Percentiles rank a stretch among this genome's conserved stretches.
Conservation (phyloP, 176 grass and related monocot species). For the Chrysopogon serrulatus region DNA sequence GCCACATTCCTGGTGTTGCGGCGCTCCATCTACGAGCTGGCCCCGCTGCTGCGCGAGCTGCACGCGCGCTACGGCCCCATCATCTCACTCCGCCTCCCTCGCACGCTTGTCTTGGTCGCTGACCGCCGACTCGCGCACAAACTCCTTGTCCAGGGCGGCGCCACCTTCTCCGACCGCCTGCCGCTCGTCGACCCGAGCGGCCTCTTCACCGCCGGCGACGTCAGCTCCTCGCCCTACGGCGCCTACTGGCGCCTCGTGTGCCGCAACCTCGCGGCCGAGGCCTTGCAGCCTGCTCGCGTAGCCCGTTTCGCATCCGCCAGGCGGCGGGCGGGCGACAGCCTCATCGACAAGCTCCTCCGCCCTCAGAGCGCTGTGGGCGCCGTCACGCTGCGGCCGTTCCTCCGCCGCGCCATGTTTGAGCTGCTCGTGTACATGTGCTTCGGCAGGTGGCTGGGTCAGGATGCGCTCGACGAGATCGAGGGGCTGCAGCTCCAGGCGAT, state of each 20-base stretch:
- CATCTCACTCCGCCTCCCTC: no score
- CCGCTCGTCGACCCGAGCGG: not conserved
- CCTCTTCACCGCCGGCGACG: slow-evolving; percentile 34
- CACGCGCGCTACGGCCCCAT: no score
- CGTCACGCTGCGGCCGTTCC: slow-evolving; percentile 5
- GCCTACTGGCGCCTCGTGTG: slow-evolving; percentile 48
- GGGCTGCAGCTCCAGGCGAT: not conserved
- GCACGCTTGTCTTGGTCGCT: no score
- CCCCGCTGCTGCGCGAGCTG: slow-evolving; percentile 33
- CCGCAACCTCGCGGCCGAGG: slow-evolving; percentile 39
- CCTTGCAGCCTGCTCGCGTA: slow-evolving; percentile 14
- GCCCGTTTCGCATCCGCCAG: slow-evolving; percentile 15
- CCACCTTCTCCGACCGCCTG: slow-evolving; percentile 32
- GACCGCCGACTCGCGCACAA: no score
- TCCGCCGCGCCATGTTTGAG: slow-evolving; percentile 47
- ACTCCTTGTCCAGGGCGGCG: slow-evolving; percentile 13
- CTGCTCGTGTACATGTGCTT: slow-evolving; percentile 59
- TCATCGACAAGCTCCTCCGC: slow-evolving; percentile 16
- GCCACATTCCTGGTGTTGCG: slow-evolving; percentile 30
- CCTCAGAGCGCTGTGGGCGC: slow-evolving; percentile 8
- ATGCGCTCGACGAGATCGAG: slow-evolving; percentile 38
- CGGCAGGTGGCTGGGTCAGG: slow-evolving; percentile 27
- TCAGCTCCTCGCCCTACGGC: slow-evolving; percentile 41
- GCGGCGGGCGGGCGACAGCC: slow-evolving; percentile 17
- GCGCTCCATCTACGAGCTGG: slow-evolving; percentile 30